Percentiles rank a stretch among this genome's conserved stretches.
Conservation (phyloP, 2,329 filamentous ascomycete species). For the Thyridium curvatum region DNA sequence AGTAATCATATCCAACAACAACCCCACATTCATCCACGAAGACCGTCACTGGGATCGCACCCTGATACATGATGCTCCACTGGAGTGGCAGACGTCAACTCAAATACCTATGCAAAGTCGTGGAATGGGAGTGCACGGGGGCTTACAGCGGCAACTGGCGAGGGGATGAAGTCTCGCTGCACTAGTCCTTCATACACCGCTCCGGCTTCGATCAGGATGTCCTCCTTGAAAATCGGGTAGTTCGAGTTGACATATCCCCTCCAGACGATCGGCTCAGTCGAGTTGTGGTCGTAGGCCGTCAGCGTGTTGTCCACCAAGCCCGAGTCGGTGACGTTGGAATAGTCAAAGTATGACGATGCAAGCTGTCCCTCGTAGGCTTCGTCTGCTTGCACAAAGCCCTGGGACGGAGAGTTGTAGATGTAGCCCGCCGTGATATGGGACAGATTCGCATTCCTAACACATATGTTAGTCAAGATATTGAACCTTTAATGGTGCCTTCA, state of each 20-base stretch:
- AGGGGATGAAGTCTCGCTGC: too few relatives aligned
- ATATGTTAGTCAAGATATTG: too few relatives aligned
- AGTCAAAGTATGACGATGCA: constrained; percentile 25
- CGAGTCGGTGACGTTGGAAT: constrained; percentile 22
- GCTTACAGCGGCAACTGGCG: too few relatives aligned
- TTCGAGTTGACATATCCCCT: constrained; percentile 28
- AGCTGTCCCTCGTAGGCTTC: constrained; percentile 20
- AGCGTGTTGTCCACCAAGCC: constrained; percentile 28
- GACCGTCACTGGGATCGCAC: constrained; percentile 24
- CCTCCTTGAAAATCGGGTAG: constrained; percentile 23
- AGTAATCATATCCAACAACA: constrained; percentile 30
- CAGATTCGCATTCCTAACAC: constrained; percentile 24
- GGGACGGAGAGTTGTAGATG: constrained; percentile 24
- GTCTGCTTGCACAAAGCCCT: constrained; percentile 20
- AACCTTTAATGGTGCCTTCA: too few relatives aligned
- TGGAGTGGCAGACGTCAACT: constrained; percentile 5
- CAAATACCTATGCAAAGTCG: too few relatives aligned
- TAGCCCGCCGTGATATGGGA: constrained; percentile 29
- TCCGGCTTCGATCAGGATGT: constrained; percentile 15
- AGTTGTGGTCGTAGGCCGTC: constrained; percentile 15
- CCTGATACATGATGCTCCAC: constrained; percentile 30
- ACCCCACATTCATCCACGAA: constrained; percentile 24
- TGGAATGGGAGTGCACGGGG: constrained; percentile 1
- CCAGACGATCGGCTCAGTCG: constrained; percentile 15
- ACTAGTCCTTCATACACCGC: too few relatives aligned